Percentiles rank a stretch among this genome's conserved stretches.
phyloP scores from a whole-genome alignment of 257 asterid species.

The Solanum habrochaites region DNA sequence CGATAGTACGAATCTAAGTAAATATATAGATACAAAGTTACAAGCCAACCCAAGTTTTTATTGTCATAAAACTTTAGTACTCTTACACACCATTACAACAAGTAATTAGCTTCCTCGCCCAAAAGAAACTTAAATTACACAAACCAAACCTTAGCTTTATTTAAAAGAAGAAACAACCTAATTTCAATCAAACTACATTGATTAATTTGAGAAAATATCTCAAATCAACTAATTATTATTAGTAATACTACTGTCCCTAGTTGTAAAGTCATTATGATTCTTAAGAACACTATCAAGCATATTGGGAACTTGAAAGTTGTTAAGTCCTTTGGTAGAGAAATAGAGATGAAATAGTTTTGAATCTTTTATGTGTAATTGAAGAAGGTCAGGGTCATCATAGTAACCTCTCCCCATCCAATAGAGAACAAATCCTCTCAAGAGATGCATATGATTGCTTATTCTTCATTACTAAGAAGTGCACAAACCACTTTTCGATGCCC shows the following conservation, averaged over 20 bases:
- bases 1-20: too few relatives aligned
- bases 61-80: neutral
- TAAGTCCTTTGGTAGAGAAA: conserved; percentile 39
- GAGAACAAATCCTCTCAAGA: conserved; percentile 22
- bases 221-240: neutral
- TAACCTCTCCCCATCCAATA: conserved; percentile 46
- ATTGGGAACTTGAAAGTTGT: conserved; percentile 28
- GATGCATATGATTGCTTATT: conserved; percentile 21
- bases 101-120: neutral
- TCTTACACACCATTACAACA: neutral
- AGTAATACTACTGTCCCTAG: conserved; percentile 10
- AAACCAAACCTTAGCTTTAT: neutral
- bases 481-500: conserved; percentile 22
- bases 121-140: neutral
- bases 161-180: neutral
- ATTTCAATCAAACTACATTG: too few relatives aligned
- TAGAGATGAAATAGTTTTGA: conserved; percentile 32
- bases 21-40: neutral
- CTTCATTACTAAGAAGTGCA: conserved; percentile 19
- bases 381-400: conserved; percentile 36
- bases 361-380: conserved; percentile 38
- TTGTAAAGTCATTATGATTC: conserved; percentile 25
- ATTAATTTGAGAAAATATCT: neutral
- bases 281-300: conserved; percentile 30
- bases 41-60: neutral